Base-by-base conservation (phyloP, 805 yeast genomes). In the Kluyveromyces lactis region DNA sequence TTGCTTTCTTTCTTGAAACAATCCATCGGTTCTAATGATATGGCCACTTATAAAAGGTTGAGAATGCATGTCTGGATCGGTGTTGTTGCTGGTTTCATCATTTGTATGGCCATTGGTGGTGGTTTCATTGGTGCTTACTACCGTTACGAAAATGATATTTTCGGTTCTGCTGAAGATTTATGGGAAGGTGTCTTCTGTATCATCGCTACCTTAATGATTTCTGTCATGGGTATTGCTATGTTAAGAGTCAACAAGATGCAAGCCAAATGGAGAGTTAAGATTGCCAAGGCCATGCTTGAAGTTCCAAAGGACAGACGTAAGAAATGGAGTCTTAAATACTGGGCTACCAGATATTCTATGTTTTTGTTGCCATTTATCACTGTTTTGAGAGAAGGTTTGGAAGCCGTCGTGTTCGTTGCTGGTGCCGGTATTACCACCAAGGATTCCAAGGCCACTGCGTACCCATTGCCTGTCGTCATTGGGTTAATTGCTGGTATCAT, bases 131-230 rank as follows among this genome's bases (percentile, higher is more conserved):
- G 95, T 63, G 87, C 86, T 17, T 90, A 86, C 68, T 90, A 90
- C 62, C 66, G 83, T 27, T 70, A 83, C 37, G 79, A 81, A 47
- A 75, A 75, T 39, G 94, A 90, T 73, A 74, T 90, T 48, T 90
- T 95, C 84, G 71, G 90, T 37, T 58, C 62, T 10, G 78, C 95
- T 16, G 98, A 90, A 62, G 97, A 90, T 61, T 63, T 90, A 42
- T 90, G 97, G 97, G 98, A 90, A 73, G 97, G 97, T 69, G 71
- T 86, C 42, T 87, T 90, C 60, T 85, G 94, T 65, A 67, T 90
- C 49, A 79, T 90, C 61, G 98, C 97, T 2, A 77, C 95, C 0
- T 67, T 85, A 34, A 76, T 90, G 77, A 90, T 90, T 57, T 76
- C 96, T 10, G 52, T 82, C 52, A 89, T 90, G 97, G 97, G 98